Conservation (phyloP, 2,329 filamentous ascomycete species). For the Aureobasidium sp. region DNA sequence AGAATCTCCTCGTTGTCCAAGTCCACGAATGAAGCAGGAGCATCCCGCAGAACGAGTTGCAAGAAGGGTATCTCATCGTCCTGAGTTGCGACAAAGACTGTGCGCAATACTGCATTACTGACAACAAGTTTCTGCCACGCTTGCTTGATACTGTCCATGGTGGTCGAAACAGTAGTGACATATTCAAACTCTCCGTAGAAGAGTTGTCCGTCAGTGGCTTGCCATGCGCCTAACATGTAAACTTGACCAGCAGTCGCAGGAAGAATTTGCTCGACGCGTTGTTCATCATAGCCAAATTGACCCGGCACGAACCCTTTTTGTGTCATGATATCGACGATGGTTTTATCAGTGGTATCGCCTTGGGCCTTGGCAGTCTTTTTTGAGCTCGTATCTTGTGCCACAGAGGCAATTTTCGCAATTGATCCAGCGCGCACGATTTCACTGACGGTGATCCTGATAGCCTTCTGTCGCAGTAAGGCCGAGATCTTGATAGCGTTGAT, state of each 20-base stretch:
- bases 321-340: conserved; percentile 17
- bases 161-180: conserved; percentile 37
- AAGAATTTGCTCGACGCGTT: conserved; percentile 50
- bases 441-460: conserved; percentile 58
- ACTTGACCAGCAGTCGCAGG: conserved; percentile 71
- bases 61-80: conserved; percentile 47
- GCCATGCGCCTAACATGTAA: conserved; percentile 74
- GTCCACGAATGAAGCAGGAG: conserved; percentile 26
- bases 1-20: conserved; percentile 17
- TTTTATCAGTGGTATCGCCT: not conserved
- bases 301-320: conserved; percentile 9
- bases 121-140: conserved; percentile 57
- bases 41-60: conserved; percentile 52
- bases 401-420: conserved; percentile 54
- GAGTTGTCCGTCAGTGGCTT: conserved; percentile 55
- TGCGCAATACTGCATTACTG: conserved; percentile 60
- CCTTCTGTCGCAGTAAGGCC: conserved; percentile 58
- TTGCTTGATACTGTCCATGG: conserved; percentile 37
- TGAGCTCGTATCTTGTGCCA: conserved; percentile 22
- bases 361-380: not conserved
- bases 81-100: conserved; percentile 52
- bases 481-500: conserved; percentile 84
- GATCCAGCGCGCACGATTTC: conserved; percentile 62
- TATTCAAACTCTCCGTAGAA: conserved; percentile 73
- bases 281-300: conserved; percentile 32